phyloP scores from a whole-genome alignment of 345 rosid genomes.

The Brassica cretica region DNA sequence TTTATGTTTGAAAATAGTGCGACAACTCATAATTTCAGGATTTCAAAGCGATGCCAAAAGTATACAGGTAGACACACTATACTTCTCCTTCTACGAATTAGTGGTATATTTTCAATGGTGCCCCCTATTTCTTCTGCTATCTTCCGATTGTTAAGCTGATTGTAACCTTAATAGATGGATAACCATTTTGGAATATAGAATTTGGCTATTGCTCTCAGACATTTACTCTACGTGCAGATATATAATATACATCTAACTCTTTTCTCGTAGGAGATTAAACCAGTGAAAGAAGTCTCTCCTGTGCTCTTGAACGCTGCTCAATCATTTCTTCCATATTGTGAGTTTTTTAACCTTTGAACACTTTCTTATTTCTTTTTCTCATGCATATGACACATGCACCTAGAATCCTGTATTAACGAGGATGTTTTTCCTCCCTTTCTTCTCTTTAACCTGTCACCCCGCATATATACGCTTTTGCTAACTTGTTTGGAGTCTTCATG shows the following conservation, averaged over 20 bases:
- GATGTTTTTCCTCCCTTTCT: not conserved
- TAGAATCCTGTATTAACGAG: not conserved
- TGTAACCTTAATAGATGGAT: slow-evolving; percentile 11
- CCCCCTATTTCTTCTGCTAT: slow-evolving; percentile 4
- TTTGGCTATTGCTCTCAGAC: not conserved
- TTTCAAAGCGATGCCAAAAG: slow-evolving; percentile 83
- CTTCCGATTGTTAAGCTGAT: slow-evolving; percentile 9
- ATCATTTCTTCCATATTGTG: slow-evolving; percentile 86
- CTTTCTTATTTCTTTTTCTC: not conserved
- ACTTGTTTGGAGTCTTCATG: slow-evolving; percentile 27
- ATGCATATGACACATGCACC: slow-evolving; percentile 14
- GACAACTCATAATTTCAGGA: slow-evolving; percentile 82
- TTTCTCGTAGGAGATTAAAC: slow-evolving; percentile 67
- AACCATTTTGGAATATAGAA: not conserved
- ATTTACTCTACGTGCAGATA: slow-evolving; percentile 6
- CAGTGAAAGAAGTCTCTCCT: slow-evolving; percentile 91
- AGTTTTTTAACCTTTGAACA: slow-evolving; percentile 39
- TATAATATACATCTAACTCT: slow-evolving; percentile 23
- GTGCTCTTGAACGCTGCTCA: slow-evolving; percentile 73
- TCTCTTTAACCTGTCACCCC: slow-evolving; percentile 10
- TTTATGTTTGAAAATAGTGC: slow-evolving; percentile 80
- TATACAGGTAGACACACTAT: slow-evolving; percentile 59
- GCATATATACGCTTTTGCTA: slow-evolving; percentile 8
- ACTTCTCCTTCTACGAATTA: not conserved
- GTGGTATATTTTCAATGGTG: slow-evolving; percentile 12